Base-by-base conservation (phyloP, 768 basidiomycete species). In the Astraeus odoratus region DNA sequence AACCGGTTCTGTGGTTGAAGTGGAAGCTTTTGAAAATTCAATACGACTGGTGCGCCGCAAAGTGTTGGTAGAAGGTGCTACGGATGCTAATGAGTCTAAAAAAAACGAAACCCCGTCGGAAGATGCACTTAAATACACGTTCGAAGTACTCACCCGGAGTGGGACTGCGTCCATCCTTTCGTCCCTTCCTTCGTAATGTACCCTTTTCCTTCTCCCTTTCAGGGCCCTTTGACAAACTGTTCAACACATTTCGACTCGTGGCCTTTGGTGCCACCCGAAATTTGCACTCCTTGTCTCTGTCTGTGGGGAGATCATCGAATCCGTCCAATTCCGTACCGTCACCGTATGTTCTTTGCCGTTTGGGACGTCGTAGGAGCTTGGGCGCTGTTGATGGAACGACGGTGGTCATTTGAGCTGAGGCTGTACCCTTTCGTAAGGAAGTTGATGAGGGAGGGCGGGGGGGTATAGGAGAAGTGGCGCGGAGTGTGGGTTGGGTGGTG, bases 251-350 rank as follows among this genome's bases (percentile, higher is more conserved):
- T 7, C 86, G 81, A 57, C 41, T 80, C 77, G 27, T 77, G 71
- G 58, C 75, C 61, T 81, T 88, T 20, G 88, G 84, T 50, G 84
- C 80, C 8, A 91, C 81, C 44, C 79, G 80, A 60, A 74, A 92
- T 33, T 70, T 76, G 42, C 77, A 74, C 63, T 90, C 86, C 56
- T 86, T 83, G 40, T 92, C 89, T 38, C 86, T 74, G 57, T 93
- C 86, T 8, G 89, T 87, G 6, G 81, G 82, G 33, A 95, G 74
- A 61, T 96, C 93, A 22, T 94, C 93, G 47, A 96, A 76, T 3
- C 64, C 80, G 56, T 96, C 93, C 42, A 96, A 68, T 61, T 95
- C 93, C 8, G 89, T 92, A 12, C 93, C 93, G 57, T 91, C 86
- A 5, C 88, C 88, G 56, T 83, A 92, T 12, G 77, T 77, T 42